Base-by-base conservation (phyloP, 1,284 basidiomycete species). In the Pseudozyma tsukubaensis region DNA sequence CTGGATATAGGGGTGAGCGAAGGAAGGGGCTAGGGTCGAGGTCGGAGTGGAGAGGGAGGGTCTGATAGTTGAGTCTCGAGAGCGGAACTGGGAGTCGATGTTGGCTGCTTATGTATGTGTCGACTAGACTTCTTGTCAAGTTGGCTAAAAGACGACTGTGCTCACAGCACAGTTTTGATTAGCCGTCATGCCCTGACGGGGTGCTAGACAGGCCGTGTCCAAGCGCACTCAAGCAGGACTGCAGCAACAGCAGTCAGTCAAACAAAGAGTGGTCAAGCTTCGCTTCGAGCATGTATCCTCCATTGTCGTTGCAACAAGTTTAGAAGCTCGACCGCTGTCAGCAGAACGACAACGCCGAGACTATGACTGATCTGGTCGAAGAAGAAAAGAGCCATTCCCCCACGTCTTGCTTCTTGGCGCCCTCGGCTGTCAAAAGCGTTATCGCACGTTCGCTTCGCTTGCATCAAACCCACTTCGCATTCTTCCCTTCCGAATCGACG, bases 371-470 rank as follows among this genome's bases (percentile, higher is more conserved):
- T 29, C 24, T 29, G 24, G 24, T 29, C 24, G 24, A 29, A 3
- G 24, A 29, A 29, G 24, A 29, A 29, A 29, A 29, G 24, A 29
- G 24, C 24, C 24, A 29, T 44, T n/a, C 42, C 52, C 55, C 52
- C 66, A 59, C 56, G 55, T 51, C 56, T 47, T 47, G 44, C 50
- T 54, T 42, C 56, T 69, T 59, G 52, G 59, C 59, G 35, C 2
- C 50, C 53, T 70, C 67, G 67, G 67, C 61, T 70, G 50, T 49
- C 44, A 39, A 45, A 39, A 42, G 24, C 49, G 61, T 60, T 70
- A 60, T 70, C 61, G 61, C 67, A 70, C 67, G 67, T 70, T 70
- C 67, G 60, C 57, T 45, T 52, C 48, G 18, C 44, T 36, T 63
- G 56, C 51, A 56, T 34, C 32, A n/a, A 19, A 35, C n/a, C 45